Evolutionary conservation across 495 filamentous ascomycete species (phyloP).

Genomic region (Clohesyomyces aquaticus): DNA sequence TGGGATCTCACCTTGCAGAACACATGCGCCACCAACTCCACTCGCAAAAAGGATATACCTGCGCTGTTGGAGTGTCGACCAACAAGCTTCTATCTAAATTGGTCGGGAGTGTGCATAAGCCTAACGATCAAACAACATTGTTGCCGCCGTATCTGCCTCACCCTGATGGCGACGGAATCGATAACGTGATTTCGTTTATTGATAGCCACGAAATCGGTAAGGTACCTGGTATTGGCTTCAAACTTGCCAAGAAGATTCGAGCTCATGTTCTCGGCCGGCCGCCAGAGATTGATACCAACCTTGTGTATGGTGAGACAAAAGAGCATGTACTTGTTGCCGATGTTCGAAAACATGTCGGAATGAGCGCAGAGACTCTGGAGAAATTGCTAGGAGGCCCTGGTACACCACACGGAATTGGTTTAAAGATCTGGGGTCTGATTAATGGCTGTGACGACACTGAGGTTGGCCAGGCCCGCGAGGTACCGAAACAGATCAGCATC

Average conservation of each 20-base stretch:
- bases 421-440: constrained; percentile 63
- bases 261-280: constrained; percentile 58
- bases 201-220: constrained; percentile 77
- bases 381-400: constrained; percentile 70
- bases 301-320: constrained; percentile 54
- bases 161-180: constrained; percentile 22
- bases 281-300: constrained; percentile 48
- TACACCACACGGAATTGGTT: constrained; percentile 67
- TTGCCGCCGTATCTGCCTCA: constrained; percentile 60
- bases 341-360: constrained; percentile 62
- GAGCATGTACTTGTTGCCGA: constrained; percentile 66
- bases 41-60: constrained; percentile 78
- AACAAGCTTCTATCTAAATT: constrained; percentile 85
- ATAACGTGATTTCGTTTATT: constrained; percentile 68
- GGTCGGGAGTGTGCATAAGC: constrained; percentile 82
- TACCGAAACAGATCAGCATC: constrained; percentile 90
- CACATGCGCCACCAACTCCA: constrained; percentile 74
- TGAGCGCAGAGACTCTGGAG: constrained; percentile 64
- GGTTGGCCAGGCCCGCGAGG: constrained; percentile 68
- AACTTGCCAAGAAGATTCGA: constrained; percentile 71
- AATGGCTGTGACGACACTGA: constrained; percentile 67
- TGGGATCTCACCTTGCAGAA: constrained; percentile 67
- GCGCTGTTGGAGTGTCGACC: constrained; percentile 84
- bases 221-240: constrained; percentile 84
- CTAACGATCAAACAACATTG: constrained; percentile 81